phyloP scores from a whole-genome alignment of 768 basidiomycete genomes.

The Suillus ampliporus region DNA sequence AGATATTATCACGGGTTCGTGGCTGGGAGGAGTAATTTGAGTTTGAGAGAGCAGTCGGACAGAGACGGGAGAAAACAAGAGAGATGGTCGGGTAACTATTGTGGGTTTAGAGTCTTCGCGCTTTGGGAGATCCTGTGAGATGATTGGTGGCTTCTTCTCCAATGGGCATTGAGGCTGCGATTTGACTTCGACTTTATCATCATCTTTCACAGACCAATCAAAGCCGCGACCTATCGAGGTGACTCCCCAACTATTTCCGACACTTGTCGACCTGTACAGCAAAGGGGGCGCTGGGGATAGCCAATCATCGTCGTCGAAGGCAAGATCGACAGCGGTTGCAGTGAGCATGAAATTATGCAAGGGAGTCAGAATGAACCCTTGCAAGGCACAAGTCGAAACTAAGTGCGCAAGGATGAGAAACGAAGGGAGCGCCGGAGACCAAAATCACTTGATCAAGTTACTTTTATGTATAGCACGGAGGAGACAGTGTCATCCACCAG shows the following conservation, averaged over 20 bases:
- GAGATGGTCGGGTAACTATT: slow-evolving; percentile 17
- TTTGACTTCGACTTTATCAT: slow-evolving; percentile 26
- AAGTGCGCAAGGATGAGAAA: slow-evolving; percentile 1
- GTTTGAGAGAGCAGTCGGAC: slow-evolving; percentile 32
- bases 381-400: background rate
- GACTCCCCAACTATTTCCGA: slow-evolving; percentile 83
- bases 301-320: slow-evolving; percentile 79
- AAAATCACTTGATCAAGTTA: slow-evolving; percentile 4
- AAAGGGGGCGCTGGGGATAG: slow-evolving; percentile 52
- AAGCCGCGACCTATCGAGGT: slow-evolving; percentile 86
- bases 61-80: slow-evolving; percentile 21
- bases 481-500: slow-evolving; percentile 1
- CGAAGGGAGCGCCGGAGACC: background rate
- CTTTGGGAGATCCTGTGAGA: slow-evolving; percentile 22
- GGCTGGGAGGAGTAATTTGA: slow-evolving; percentile 26
- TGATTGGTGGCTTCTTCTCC: slow-evolving; percentile 15
- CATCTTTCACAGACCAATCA: slow-evolving; percentile 63
- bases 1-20: slow-evolving; percentile 35
- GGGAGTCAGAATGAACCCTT: slow-evolving; percentile 4
- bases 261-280: slow-evolving; percentile 67
- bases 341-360: slow-evolving; percentile 54
- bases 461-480: background rate
- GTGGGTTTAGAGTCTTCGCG: slow-evolving; percentile 15
- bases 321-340: slow-evolving; percentile 60
- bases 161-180: slow-evolving; percentile 14